Conservation (phyloP, 2,329 filamentous ascomycete genomes). For the Penicillium sp. region DNA sequence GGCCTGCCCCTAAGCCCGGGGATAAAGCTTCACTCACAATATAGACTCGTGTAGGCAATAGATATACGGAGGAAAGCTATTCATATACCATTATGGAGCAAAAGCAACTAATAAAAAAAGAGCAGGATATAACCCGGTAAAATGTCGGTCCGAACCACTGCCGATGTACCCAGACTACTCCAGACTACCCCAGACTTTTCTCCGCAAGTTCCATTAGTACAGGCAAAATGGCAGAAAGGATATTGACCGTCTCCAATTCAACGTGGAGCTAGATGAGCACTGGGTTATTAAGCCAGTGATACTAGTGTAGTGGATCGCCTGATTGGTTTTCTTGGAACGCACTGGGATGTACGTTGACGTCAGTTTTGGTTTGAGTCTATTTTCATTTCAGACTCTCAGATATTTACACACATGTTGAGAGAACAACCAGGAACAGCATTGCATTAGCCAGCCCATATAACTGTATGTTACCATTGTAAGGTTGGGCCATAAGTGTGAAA, state of each 20-base stretch:
- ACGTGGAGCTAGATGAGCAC: background rate
- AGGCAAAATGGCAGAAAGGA: background rate
- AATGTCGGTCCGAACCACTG: background rate
- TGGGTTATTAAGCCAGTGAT: background rate
- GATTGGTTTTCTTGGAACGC: background rate
- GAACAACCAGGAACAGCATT: background rate
- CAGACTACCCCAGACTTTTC: background rate
- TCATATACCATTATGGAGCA: slow-evolving; percentile 7
- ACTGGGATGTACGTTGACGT: background rate
- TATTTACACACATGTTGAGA: too few species aligned
- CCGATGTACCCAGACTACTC: background rate
- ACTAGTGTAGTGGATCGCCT: background rate
- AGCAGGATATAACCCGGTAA: slow-evolving; percentile 56
- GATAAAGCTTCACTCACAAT: slow-evolving; percentile 13
- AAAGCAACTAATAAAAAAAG: slow-evolving; percentile 65
- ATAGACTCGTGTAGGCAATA: slow-evolving; percentile 16
- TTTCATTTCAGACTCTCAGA: background rate
- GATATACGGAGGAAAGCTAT: slow-evolving; percentile 18
- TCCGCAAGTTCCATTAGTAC: background rate
- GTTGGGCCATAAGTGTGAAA: background rate
- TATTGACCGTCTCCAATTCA: background rate
- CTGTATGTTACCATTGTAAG: background rate
- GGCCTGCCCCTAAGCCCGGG: background rate
- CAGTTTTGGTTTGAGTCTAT: background rate
- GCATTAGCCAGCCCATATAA: background rate